These are phyloP conservation scores for Bacterosira constricta DNA, from an alignment of 108 stramenopile genomes.

Conservation along the genomic window DNA sequence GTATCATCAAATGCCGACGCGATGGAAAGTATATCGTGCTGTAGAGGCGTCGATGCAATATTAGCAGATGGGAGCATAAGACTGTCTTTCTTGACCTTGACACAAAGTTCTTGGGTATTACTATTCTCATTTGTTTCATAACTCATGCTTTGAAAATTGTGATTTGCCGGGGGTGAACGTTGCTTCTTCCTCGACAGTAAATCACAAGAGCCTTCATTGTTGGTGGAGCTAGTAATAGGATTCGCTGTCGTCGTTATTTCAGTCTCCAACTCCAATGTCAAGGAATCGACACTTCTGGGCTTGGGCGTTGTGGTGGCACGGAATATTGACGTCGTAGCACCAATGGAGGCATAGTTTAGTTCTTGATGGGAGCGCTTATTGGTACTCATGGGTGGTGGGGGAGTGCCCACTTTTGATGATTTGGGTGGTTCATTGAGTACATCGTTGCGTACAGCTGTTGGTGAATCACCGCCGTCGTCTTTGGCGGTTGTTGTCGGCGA, in stretches of 20 bases:
- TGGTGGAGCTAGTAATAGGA: background rate
- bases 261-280: background rate
- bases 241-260: background rate
- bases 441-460: background rate
- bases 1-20: background rate
- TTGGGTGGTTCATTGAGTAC: no score
- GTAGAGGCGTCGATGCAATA: no score
- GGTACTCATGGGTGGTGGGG: no score
- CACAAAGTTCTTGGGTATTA: background rate
- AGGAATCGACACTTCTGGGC: background rate
- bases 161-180: background rate
- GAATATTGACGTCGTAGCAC: constrained; percentile 8
- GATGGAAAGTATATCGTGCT: background rate
- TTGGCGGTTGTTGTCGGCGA: background rate
- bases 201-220: background rate
- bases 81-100: background rate
- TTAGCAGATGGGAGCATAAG: background rate
- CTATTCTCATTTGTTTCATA: background rate
- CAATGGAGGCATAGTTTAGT: constrained; percentile 14
- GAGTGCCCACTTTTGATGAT: no score
- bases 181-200: background rate
- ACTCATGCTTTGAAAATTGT: background rate
- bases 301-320: background rate
- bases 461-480: background rate
- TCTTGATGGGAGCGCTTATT: background rate